phyloP scores from a whole-genome alignment of 148 eudicot species.

The Rhododendron henanense region DNA sequence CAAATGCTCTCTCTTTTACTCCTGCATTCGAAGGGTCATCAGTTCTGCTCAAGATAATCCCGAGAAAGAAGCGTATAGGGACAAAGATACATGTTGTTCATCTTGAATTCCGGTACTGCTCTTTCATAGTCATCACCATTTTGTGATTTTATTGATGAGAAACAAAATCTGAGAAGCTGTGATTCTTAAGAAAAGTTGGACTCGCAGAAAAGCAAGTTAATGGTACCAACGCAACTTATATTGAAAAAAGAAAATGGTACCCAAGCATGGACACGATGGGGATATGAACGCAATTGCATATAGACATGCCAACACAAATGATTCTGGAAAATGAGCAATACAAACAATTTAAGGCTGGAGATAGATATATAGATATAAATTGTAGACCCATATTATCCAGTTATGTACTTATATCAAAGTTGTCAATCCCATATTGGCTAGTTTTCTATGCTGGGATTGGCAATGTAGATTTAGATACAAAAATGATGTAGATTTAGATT shows the following conservation, averaged over 20 bases:
- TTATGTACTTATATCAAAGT: not conserved
- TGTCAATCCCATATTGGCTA: not conserved
- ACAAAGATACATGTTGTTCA: constrained; percentile 60
- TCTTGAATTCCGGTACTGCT: constrained; percentile 70
- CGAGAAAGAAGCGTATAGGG: constrained; percentile 56
- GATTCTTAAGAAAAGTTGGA: not conserved
- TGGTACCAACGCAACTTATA: not conserved
- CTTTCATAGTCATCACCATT: not conserved
- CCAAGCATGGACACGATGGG: not conserved
- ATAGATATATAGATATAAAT: not conserved
- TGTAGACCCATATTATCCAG: not conserved
- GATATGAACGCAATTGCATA: not conserved
- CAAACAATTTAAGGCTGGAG: not conserved
- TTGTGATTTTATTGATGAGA: not conserved
- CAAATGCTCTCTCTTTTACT: constrained; percentile 59
- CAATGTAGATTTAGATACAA: not conserved
- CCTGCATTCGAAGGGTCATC: constrained; percentile 61
- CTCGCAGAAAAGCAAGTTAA: not conserved
- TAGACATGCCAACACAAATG: not conserved
- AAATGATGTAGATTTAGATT: not conserved
- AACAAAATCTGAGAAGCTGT: not conserved
- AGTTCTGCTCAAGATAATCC: constrained; percentile 44
- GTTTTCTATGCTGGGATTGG: not conserved
- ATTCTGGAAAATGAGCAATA: not conserved
- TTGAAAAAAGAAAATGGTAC: not conserved